phyloP scores from a whole-genome alignment of 345 rosid species.

The Moricandia moricandioides region DNA sequence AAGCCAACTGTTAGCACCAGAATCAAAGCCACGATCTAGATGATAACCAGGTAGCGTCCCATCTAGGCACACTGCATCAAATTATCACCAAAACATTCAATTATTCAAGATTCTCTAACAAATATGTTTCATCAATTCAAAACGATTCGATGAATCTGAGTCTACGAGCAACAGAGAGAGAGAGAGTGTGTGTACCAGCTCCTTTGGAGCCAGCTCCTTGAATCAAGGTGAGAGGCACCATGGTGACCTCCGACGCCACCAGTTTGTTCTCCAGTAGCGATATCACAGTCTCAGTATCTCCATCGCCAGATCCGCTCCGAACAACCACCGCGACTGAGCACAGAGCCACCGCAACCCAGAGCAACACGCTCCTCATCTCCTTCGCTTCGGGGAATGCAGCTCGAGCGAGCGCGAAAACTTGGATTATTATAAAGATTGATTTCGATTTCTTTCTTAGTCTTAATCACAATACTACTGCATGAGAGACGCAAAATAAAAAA shows the following conservation, averaged over 20 bases:
- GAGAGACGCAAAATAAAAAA: neutral
- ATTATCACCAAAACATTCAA: neutral
- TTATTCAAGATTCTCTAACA: neutral
- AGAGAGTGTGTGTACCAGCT: slow-evolving; percentile 54
- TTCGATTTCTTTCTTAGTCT: neutral
- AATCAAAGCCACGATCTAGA: slow-evolving; percentile 66
- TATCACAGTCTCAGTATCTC: slow-evolving; percentile 29
- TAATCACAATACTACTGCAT: neutral
- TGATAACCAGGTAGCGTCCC: slow-evolving; percentile 93
- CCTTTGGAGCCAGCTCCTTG: slow-evolving; percentile 74
- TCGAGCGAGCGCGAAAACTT: slow-evolving; percentile 26
- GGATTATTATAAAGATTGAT: slow-evolving; percentile 2
- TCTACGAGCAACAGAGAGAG: neutral
- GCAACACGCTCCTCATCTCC: slow-evolving; percentile 10
- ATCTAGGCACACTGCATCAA: slow-evolving; percentile 76
- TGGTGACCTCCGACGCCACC: slow-evolving; percentile 37
- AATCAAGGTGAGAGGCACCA: slow-evolving; percentile 77
- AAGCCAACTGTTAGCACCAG: slow-evolving; percentile 81
- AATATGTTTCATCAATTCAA: neutral
- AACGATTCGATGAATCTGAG: neutral
- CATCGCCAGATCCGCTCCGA: slow-evolving; percentile 45
- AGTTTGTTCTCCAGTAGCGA: slow-evolving; percentile 29
- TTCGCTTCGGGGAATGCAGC: neutral
- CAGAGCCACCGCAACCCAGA: neutral
- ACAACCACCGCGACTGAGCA: slow-evolving; percentile 24